These are phyloP conservation scores for Kentomonas sorsogonicus DNA, from an alignment of 208 protist species.

Conservation along the genomic window DNA sequence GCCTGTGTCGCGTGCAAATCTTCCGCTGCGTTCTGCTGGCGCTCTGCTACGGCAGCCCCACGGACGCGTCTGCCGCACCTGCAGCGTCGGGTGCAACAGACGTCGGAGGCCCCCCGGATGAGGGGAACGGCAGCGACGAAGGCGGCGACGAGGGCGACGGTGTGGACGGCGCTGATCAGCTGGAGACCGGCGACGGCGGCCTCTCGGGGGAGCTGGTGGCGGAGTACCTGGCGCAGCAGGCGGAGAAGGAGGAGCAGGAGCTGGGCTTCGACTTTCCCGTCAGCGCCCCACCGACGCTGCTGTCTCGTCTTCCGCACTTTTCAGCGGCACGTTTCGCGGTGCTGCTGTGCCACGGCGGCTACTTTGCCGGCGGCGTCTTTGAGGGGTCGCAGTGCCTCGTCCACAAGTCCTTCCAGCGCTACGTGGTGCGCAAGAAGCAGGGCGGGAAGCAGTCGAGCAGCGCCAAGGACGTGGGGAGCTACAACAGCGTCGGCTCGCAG, in stretches of 20 bases:
- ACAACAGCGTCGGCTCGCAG: slow-evolving; percentile 74
- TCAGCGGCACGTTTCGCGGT: slow-evolving; percentile 54
- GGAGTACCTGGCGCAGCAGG: slow-evolving; percentile 50
- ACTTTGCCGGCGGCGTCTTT: slow-evolving; percentile 86
- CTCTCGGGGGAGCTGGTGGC: slow-evolving; percentile 66
- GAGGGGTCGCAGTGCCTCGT: slow-evolving; percentile 36
- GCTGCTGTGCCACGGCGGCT: slow-evolving; percentile 85
- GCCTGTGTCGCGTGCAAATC: slow-evolving; percentile 53
- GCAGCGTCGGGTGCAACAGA: not conserved
- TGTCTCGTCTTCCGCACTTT: slow-evolving; percentile 29
- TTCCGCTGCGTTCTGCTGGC: slow-evolving; percentile 58
- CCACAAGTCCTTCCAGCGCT: slow-evolving; percentile 88
- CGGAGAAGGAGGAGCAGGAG: slow-evolving; percentile 45
- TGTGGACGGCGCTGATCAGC: slow-evolving; percentile 12
- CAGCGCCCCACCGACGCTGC: slow-evolving; percentile 20
- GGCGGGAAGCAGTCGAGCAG: slow-evolving; percentile 84
- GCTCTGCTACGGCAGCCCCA: slow-evolving; percentile 18
- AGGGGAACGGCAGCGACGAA: slow-evolving; percentile 1
- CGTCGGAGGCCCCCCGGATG: not conserved
- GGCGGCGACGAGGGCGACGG: slow-evolving; percentile 10
- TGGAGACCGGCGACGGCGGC: slow-evolving; percentile 19
- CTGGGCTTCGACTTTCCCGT: slow-evolving; percentile 22
- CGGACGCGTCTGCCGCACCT: slow-evolving; percentile 5
- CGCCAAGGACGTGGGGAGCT: slow-evolving; percentile 69
- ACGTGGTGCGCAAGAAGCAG: slow-evolving; percentile 91